phyloP scores from a whole-genome alignment of 768 basidiomycete genomes.

The Collybia sp. region DNA sequence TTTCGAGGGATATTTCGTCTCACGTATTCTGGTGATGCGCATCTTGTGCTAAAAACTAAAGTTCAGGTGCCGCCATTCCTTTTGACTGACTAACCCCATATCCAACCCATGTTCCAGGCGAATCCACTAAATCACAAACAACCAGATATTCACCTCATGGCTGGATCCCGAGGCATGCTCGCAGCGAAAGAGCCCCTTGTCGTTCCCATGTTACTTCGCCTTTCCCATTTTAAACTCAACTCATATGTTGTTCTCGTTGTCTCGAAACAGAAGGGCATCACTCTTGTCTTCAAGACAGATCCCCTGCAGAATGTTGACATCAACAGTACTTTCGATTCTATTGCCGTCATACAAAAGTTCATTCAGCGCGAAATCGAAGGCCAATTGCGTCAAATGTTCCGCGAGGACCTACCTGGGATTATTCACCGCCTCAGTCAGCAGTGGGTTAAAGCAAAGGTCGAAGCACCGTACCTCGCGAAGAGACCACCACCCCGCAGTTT shows the following conservation, averaged over 20 bases:
- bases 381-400: conserved; percentile 96
- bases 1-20: conserved; percentile 96
- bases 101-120: conserved; percentile 44
- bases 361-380: conserved; percentile 97
- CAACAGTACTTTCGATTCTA: conserved; percentile 95
- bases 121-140: conserved; percentile 94
- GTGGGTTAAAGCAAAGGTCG: conserved; percentile 93
- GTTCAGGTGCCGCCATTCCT: conserved; percentile 63
- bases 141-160: conserved; percentile 84
- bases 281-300: conserved; percentile 99
- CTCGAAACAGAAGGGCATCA: conserved; percentile 96
- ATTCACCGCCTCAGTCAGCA: conserved; percentile 94
- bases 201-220: conserved; percentile 95
- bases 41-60: conserved; percentile 84
- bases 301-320: conserved; percentile 98
- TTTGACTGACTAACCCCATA: too few relatives aligned
- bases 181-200: conserved; percentile 93
- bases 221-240: conserved; percentile 90
- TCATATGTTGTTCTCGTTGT: conserved; percentile 98
- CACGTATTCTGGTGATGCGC: conserved; percentile 92
- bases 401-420: conserved; percentile 94
- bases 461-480: conserved; percentile 79
- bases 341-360: conserved; percentile 96
- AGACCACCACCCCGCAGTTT: conserved; percentile 31
- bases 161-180: conserved; percentile 81